Evolutionary conservation across 805 yeast species (phyloP).

Genomic region (Saturnispora silvae): DNA sequence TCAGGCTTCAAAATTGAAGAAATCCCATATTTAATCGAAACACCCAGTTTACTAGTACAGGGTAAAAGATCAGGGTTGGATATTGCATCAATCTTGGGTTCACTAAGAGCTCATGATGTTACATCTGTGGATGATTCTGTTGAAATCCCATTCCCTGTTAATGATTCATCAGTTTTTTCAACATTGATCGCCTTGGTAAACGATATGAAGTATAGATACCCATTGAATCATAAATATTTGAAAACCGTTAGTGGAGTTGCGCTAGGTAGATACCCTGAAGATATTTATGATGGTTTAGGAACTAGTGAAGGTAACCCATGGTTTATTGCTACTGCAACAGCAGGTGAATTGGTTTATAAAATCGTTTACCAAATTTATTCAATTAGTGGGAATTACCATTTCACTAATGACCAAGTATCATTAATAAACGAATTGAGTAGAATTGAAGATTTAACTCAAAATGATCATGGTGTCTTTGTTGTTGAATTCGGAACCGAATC

Average conservation of each 20-base stretch:
- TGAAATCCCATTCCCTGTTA: slow-evolving; percentile 52
- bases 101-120: slow-evolving; percentile 36
- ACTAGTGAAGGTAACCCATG: slow-evolving; percentile 83
- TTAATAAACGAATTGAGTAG: slow-evolving; percentile 19
- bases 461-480: too few relatives aligned
- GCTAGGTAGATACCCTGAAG: slow-evolving; percentile 90
- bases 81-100: slow-evolving; percentile 54
- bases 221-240: slow-evolving; percentile 50
- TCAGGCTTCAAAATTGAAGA: slow-evolving; percentile 32
- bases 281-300: slow-evolving; percentile 68
- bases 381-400: slow-evolving; percentile 32
- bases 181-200: slow-evolving; percentile 52
- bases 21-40: slow-evolving; percentile 56
- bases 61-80: slow-evolving; percentile 64
- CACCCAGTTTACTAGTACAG: slow-evolving; percentile 35
- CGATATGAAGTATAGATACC: slow-evolving; percentile 67
- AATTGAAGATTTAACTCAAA: slow-evolving; percentile 13
- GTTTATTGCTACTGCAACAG: slow-evolving; percentile 71
- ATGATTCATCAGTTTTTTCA: slow-evolving; percentile 46
- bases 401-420: slow-evolving; percentile 17
- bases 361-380: slow-evolving; percentile 35
- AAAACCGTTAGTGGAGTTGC: slow-evolving; percentile 44
- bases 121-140: slow-evolving; percentile 23
- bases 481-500: slow-evolving; percentile 29
- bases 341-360: slow-evolving; percentile 52